phyloP scores from a whole-genome alignment of 805 yeast species.

The Schwanniomyces vanrijiae region DNA sequence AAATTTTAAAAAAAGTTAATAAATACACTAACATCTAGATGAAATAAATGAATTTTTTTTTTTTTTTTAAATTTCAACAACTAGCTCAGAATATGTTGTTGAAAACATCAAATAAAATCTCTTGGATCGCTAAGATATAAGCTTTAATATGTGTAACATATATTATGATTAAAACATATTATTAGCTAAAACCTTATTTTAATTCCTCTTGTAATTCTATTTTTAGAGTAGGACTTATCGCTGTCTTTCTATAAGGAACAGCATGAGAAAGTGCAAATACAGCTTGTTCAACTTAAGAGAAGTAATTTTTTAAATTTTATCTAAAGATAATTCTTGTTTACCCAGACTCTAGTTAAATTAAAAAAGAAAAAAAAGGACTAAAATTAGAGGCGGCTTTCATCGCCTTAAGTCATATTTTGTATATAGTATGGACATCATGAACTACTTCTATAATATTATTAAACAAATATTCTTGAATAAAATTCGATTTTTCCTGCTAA shows the following conservation, averaged over 20 bases:
- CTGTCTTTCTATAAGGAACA: conserved; percentile 73
- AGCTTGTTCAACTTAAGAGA: conserved; percentile 64
- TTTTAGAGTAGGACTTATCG: conserved; percentile 77
- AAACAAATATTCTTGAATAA: conserved; percentile 76
- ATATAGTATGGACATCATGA: conserved; percentile 86
- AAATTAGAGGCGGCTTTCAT: conserved; percentile 65
- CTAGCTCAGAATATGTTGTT: too few relatives aligned
- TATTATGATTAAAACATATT: too few relatives aligned
- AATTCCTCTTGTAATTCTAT: too few relatives aligned
- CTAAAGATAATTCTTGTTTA: conserved; percentile 81
- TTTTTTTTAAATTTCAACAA: too few relatives aligned
- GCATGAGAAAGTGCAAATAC: conserved; percentile 75
- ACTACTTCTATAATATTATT: conserved; percentile 69
- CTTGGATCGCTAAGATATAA: too few relatives aligned
- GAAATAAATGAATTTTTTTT: too few relatives aligned
- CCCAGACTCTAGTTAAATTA: conserved; percentile 92
- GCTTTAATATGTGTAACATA: too few relatives aligned
- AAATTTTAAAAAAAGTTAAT: too few relatives aligned
- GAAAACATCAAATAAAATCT: too few relatives aligned
- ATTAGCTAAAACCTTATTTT: too few relatives aligned
- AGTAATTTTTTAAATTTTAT: conserved; percentile 86
- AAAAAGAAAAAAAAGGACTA: conserved; percentile 84
- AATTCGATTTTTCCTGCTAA: conserved; percentile 80
- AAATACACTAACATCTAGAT: too few relatives aligned
- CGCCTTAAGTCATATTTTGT: conserved; percentile 86